Base-by-base conservation (phyloP, 2,329 filamentous ascomycete species). In the Colletotrichum destructivum region DNA sequence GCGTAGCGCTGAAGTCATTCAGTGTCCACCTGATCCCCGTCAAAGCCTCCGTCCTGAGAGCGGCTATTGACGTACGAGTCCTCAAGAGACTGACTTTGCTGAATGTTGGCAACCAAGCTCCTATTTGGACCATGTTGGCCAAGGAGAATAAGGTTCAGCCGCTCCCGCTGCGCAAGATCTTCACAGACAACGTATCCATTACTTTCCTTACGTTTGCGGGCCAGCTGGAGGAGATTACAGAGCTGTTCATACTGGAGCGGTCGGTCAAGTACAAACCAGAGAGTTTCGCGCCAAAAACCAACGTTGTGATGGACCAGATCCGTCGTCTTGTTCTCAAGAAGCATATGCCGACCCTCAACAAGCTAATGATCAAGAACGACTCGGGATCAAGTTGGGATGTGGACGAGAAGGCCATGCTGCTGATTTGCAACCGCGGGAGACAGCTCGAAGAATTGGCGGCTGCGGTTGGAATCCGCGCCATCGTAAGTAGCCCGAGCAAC, bases 331-430 rank as follows among this genome's bases (percentile, higher is more conserved):
- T 88, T 0, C 82, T 93, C 35, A 87, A 85, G 77, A 91, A 87
- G 79, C 91, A 92, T 76, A 83, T 89, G 66, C 75, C 76, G 13
- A 86, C 83, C 0, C 79, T 93, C 21, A 86, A 84, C 76, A 83
- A 87, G 13, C 78, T 93, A 21, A 88, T 91, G 84, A 87, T 92
- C 74, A 88, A 89, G 76, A 90, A 92, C 74, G 84, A 89, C 61
- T 77, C 80, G 23, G 84, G 85, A 55, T 77, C 80, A 8, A 80
- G 81, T 7, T 93, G 91, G 91, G 89, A 91, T 76, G 75, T 86
- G 5, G 85, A 91, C 67, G 83, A 86, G 55, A 88, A 87, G 77
- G 85, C 87, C 0, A 84, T 88, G 67, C 79, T 85, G 65, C 79
- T 90, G n/a, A 82, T 91, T 5, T 89, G 88, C 75, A 82, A 78